Evolutionary conservation across 2,329 filamentous ascomycete species (phyloP).

Genomic region (Cordyceps fumosorosea): DNA sequence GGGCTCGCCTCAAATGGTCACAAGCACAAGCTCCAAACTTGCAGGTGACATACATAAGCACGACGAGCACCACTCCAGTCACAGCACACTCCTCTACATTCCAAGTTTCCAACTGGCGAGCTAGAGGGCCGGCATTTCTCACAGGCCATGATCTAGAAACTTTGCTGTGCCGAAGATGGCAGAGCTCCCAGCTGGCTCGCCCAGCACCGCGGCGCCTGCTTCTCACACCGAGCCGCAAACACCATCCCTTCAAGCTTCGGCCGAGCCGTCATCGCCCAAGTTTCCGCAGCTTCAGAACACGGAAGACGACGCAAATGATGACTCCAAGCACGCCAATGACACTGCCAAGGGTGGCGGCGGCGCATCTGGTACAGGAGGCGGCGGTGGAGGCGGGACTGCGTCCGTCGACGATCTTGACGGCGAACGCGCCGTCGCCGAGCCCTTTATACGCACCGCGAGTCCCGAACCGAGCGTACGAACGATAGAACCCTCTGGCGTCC

Average conservation of each 20-base stretch:
- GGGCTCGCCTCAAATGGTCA: background rate
- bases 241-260: background rate
- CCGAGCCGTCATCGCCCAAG: slow-evolving; percentile 19
- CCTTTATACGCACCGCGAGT: slow-evolving; percentile 50
- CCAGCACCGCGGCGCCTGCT: background rate
- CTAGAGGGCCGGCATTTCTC: background rate
- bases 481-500: slow-evolving; percentile 3
- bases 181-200: background rate
- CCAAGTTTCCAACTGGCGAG: background rate
- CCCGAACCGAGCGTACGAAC: slow-evolving; percentile 35
- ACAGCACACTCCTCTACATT: background rate
- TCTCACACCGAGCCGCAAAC: background rate
- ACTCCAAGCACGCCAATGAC: background rate
- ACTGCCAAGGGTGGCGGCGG: slow-evolving; percentile 29
- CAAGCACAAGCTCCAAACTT: background rate
- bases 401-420: slow-evolving; percentile 48
- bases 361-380: slow-evolving; percentile 46
- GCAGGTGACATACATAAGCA: slow-evolving; percentile 1
- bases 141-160: background rate
- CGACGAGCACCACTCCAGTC: background rate
- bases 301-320: slow-evolving; percentile 23
- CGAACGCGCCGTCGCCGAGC: slow-evolving; percentile 50
- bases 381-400: slow-evolving; percentile 47
- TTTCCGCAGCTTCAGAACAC: slow-evolving; percentile 33
- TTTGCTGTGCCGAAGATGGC: background rate